Evolutionary conservation across 805 yeast genomes (phyloP), one percentile per base, ranked within the genome.

Genomic region (Nakazawaea holstii): DNA sequence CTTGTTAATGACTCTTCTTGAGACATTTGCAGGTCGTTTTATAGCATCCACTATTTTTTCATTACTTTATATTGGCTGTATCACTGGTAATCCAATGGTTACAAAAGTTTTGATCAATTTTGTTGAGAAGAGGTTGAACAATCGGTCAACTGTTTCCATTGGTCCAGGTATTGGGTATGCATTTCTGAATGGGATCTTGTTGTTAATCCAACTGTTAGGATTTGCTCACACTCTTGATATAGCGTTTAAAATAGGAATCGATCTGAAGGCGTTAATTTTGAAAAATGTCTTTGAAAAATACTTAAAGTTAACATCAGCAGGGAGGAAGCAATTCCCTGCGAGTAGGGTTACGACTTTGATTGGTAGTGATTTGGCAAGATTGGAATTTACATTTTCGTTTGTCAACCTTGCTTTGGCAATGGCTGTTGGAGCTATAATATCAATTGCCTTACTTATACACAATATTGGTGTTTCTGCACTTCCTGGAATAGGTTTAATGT

Each of bases 331-430:
- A 50, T 87, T 67, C 58, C 82, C 95, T 1, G 72, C 79, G 26
- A 84, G 92, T 40, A 79, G 76, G 50, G 74, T 90, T 47, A 87
- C 95, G 27, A 80, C 89, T 10, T 65, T 88, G 61, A 76, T 89
- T 59, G 87, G 94, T 50, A 81, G 94, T 2, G 97, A 90, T 60
- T 68, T 88, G 35, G 76, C 92, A n/a, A 79, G 96, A 58, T 73
- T 90, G 31, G 95, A 87, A 62, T 73, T 86, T 54, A 88, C 90
- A 8, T 63, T 80, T 14, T 78, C 77, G 4, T 84, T 81, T 52
- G 79, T 82, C 56, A 84, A 85, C 6, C 78, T 82, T 57, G 58
- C 82, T 20, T 64, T 83, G 55, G 69, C 81, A 10, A 76, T 86
- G 57, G 87, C 90, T 0, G 67, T 83, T 8, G 73, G 86, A 1